Evolutionary conservation across 2,329 filamentous ascomycete genomes (phyloP).

Genomic region (Ascocoryne sarcoides): DNA sequence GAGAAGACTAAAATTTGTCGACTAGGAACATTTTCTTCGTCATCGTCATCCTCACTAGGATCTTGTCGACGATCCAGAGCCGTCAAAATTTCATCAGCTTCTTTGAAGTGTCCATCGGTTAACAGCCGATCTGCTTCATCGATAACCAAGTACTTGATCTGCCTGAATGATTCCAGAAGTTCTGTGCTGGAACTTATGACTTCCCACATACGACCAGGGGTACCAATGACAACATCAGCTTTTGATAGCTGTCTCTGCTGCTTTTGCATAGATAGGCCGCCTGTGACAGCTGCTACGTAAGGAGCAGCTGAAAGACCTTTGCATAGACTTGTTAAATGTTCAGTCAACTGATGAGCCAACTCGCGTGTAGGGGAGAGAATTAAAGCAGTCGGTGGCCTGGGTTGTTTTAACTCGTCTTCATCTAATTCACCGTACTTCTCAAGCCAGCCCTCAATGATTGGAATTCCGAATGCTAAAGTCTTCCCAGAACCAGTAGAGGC

Average conservation of each 20-base stretch:
- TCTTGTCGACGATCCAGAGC: conserved; percentile 61
- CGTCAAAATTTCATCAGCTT: conserved; percentile 79
- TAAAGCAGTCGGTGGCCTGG: conserved; percentile 57
- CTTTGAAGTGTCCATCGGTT: conserved; percentile 90
- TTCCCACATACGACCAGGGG: conserved; percentile 90
- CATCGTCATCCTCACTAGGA: conserved; percentile 37
- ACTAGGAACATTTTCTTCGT: conserved; percentile 36
- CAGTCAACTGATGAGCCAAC: conserved; percentile 81
- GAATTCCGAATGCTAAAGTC: conserved; percentile 88
- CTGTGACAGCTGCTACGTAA: conserved; percentile 81
- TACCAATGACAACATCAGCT: conserved; percentile 89
- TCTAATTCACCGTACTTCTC: conserved; percentile 36
- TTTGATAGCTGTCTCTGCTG: conserved; percentile 76
- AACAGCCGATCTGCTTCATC: conserved; percentile 91
- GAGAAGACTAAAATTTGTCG: conserved; percentile 94
- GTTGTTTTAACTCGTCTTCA: conserved; percentile 30
- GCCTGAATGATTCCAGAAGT: conserved; percentile 60
- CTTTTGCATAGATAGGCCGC: conserved; percentile 89
- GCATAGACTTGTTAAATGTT: conserved; percentile 72
- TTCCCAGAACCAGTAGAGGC: conserved; percentile 95
- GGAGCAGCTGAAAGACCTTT: conserved; percentile 49
- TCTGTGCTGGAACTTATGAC: conserved; percentile 69
- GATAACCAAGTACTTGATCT: conserved; percentile 74
- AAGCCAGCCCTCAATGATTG: conserved; percentile 80
- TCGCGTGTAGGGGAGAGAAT: conserved; percentile 89